Conservation (phyloP, 768 basidiomycete genomes). For the Rhodocollybia butyracea region DNA sequence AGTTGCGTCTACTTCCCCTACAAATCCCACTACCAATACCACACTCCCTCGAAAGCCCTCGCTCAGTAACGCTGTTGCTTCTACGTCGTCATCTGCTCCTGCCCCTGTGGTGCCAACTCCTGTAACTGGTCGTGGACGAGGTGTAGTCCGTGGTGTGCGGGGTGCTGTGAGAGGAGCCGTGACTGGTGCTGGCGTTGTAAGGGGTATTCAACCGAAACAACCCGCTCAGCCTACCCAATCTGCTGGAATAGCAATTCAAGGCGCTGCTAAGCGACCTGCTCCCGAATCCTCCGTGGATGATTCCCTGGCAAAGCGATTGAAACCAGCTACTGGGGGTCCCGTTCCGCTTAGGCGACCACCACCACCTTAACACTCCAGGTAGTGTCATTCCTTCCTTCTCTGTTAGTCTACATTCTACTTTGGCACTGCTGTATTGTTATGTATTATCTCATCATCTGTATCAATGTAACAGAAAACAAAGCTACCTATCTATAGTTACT, state of each 20-base stretch:
- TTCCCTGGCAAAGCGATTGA: slow-evolving; percentile 10
- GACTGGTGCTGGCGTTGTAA: slow-evolving; percentile 38
- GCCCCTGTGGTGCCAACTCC: slow-evolving; percentile 11
- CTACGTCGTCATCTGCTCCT: slow-evolving; percentile 17
- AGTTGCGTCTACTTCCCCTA: slow-evolving; percentile 16
- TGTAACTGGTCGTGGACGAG: slow-evolving; percentile 23
- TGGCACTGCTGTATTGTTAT: too few relatives aligned
- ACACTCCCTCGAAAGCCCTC: slow-evolving; percentile 29
- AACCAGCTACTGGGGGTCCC: slow-evolving; percentile 5
- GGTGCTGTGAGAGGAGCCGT: slow-evolving; percentile 16
- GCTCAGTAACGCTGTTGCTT: slow-evolving; percentile 19
- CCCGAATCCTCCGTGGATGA: slow-evolving; percentile 3
- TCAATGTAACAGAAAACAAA: too few relatives aligned
- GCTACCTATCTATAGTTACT: too few relatives aligned
- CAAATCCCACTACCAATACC: slow-evolving; percentile 11
- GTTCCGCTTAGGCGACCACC: slow-evolving; percentile 10
- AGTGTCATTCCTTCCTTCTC: neutral
- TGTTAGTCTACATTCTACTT: neutral
- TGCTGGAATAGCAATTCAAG: slow-evolving; percentile 9
- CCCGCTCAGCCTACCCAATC: slow-evolving; percentile 5
- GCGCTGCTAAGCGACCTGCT: slow-evolving; percentile 9
- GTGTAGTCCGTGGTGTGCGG: slow-evolving; percentile 32
- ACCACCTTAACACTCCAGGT: slow-evolving; percentile 1
- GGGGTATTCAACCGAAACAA: slow-evolving; percentile 19
- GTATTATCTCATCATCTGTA: too few relatives aligned